Evolutionary conservation across 169 alveolate species (phyloP), one percentile per base, ranked within the genome.

Genomic region (Perkinsus chesapeaki): DNA sequence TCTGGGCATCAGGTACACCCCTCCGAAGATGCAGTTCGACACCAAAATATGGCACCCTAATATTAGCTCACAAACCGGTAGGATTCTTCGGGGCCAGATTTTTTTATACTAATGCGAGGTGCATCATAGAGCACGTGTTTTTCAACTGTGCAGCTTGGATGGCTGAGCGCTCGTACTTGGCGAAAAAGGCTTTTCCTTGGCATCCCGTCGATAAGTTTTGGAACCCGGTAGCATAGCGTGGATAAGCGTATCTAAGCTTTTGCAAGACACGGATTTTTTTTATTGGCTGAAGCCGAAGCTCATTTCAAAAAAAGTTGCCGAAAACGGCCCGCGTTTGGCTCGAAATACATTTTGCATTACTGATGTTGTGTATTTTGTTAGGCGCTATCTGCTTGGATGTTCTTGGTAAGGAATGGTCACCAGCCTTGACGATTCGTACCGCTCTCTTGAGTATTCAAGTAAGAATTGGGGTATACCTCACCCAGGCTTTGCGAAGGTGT

Each of bases 21-120:
- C 97, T 0, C 97, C 97, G 38, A 95, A 96, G 98, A 98, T 98
- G 95, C 98, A 97, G 96, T 98, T 98, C 91, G 98, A 95, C 73
- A 98, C 99, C 39, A 98, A 98, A 96, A 98, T 98, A 39, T 98
- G 99, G 99, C 99, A 98, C 95, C 99, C 99, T 10, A 98, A 98
- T 92, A 97, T 98, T 91, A 97, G 99, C 92, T 96, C 98, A 92
- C 98, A 97, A 95, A 97, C 98, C 27, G 99, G 48, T 39, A 27
- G 92, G 0, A 91, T 0, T 10, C 5, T 73, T n/a, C n/a, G 7
- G 34, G 34, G 91, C 36, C 36, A 34, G 0, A 39, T 39, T 60
- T 39, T 10, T 20, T 92, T 3, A 92, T 31, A 39, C 20, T 48
- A 20, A 43, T 20, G 91, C 12, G 37, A 5, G 91, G 73, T 91